Base-by-base conservation (phyloP, 257 asterid genomes). In the Cinchona pubescens region DNA sequence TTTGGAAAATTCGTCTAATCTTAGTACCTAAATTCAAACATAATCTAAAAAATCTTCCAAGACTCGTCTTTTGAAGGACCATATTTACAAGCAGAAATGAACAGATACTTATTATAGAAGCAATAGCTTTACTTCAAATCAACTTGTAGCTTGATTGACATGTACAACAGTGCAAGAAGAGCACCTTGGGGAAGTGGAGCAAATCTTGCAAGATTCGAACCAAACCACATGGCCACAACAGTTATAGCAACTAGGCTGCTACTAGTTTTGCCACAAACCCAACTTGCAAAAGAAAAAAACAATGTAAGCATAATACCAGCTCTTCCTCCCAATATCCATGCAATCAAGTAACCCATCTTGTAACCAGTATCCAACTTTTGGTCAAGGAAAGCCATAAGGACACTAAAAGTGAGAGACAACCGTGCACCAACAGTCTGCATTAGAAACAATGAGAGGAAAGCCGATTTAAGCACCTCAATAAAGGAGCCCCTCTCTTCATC, bases 131-230 rank as follows among this genome's bases (percentile, higher is more conserved):
- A 93, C 75, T 79, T 85, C 61, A 88, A 85, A 81, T 90, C 96
- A 81, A 79, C 80, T 76, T 90, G 97, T 66, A 90, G 87, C 86
- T 85, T 91, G 74, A 91, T 87, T 30, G 97, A 93, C 98, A 93
- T 89, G 79, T 93, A 89, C 80, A 93, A 72, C 58, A 93, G 88
- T 40, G 98, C 79, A 69, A 91, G 92, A 73, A 93, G 85, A 42
- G 98, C 98, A 75, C 97, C 98, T 79, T 90, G 98, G 3, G 97
- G 97, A 45, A 93, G 72, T 35, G 94, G 96, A 77, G 88, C 89
- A 79, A 77, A 72, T 78, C 90, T 82, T 55, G 96, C 94, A 53
- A 93, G 86, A 82, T 76, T 90, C 62, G 97, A 86, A 67, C 93
- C 90, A 71, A 90, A 79, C 96, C 98, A 93, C 93, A 90, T 72